A percentile compares a stretch with the other conserved stretches of the same genome.
Evolutionary conservation across 2,329 filamentous ascomycete species (phyloP).

Genomic region (Talaromyces sp.): DNA sequence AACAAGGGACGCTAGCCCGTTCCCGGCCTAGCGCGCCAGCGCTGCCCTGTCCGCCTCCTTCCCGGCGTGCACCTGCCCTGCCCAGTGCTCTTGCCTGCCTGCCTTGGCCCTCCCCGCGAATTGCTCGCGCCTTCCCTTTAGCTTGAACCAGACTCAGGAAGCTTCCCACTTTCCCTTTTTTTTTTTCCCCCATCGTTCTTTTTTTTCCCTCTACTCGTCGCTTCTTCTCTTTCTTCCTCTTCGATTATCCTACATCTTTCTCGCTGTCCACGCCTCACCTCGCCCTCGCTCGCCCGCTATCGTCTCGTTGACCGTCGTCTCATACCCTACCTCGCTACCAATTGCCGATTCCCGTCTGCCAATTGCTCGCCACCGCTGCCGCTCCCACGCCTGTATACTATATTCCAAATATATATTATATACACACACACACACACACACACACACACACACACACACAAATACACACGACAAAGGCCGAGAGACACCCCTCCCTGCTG

Average conservation of each 20-base stretch:
- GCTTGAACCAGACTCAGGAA: not conserved
- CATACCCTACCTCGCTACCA: not conserved
- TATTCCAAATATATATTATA: not conserved
- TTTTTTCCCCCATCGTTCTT: slow-evolving; percentile 17
- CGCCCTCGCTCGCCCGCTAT: slow-evolving; percentile 4
- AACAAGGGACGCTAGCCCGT: not conserved
- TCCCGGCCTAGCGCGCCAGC: not conserved
- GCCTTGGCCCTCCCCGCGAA: slow-evolving; percentile 9
- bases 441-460: slow-evolving; percentile 15
- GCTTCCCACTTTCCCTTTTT: not conserved
- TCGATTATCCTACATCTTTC: slow-evolving; percentile 2
- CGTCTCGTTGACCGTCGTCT: not conserved
- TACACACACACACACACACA: slow-evolving; percentile 13
- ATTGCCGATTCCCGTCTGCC: not conserved
- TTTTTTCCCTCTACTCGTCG: slow-evolving; percentile 15
- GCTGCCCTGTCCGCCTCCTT: not conserved
- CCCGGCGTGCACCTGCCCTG: not conserved
- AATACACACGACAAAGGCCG: slow-evolving; percentile 14
- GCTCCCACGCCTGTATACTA: not conserved
- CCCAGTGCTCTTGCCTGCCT: not conserved
- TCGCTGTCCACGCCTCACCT: slow-evolving; percentile 12
- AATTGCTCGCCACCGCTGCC: not conserved
- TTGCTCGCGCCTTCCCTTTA: not conserved
- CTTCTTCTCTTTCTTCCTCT: slow-evolving; percentile 5
- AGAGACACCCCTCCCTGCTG: not conserved